Evolutionary conservation across 1,284 basidiomycete genomes (phyloP).

Genomic region (Termitomyces sp.): DNA sequence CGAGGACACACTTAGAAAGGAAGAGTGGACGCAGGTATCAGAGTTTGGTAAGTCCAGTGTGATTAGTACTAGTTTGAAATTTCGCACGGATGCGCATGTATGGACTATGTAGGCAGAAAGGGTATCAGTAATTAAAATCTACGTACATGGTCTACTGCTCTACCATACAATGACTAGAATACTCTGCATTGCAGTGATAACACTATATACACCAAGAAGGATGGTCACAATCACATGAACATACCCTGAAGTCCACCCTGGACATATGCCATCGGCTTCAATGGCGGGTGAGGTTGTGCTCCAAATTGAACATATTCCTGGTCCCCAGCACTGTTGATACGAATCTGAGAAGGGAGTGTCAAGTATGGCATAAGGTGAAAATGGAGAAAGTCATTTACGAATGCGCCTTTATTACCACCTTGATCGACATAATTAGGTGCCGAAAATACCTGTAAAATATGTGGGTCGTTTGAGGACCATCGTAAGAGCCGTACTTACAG

Average conservation of each 20-base stretch:
- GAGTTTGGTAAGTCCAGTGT: background rate
- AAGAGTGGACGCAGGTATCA: background rate
- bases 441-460: slow-evolving; percentile 59
- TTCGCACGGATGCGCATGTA: background rate
- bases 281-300: slow-evolving; percentile 81
- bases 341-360: slow-evolving; percentile 47
- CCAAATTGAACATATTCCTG: slow-evolving; percentile 81
- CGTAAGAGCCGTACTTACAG: slow-evolving; percentile 41
- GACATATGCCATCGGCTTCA: slow-evolving; percentile 91
- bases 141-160: background rate
- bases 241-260: slow-evolving; percentile 58
- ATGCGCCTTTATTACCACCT: slow-evolving; percentile 77
- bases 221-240: slow-evolving; percentile 42
- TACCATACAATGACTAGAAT: background rate
- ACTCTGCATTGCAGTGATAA: background rate
- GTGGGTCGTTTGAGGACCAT: slow-evolving; percentile 1
- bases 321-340: slow-evolving; percentile 76
- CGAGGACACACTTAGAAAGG: background rate
- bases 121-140: background rate
- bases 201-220: background rate
- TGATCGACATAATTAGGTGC: slow-evolving; percentile 86
- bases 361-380: slow-evolving; percentile 6
- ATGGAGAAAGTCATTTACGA: slow-evolving; percentile 41
- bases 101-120: background rate
- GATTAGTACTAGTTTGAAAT: no score